Evolutionary conservation across 176 grass and related monocot genomes (phyloP).

Genomic region (Zea luxurians): DNA sequence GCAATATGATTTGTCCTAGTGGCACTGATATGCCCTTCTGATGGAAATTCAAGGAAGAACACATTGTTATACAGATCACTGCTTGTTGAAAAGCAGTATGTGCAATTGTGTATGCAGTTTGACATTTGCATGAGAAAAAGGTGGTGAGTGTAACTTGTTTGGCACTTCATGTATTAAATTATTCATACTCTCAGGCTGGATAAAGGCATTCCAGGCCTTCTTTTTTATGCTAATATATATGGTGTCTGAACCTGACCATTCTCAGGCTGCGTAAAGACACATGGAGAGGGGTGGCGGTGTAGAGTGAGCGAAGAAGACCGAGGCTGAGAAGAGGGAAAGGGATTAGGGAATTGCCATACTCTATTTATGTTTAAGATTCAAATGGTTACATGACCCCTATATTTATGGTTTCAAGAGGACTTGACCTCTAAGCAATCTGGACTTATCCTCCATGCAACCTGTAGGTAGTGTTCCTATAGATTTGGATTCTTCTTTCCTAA

Average conservation of each 20-base stretch:
- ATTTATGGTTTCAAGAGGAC: no score
- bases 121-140: conserved; percentile 34
- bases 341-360: no score
- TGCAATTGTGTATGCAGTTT: conserved; percentile 7
- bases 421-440: no score
- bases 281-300: no score
- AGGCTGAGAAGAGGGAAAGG: no score
- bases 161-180: background rate
- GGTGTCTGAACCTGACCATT: background rate
- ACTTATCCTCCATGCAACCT: no score
- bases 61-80: background rate
- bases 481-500: no score
- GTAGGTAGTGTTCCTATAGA: no score
- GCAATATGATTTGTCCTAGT: conserved; percentile 4
- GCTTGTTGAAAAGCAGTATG: conserved; percentile 3
- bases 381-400: no score
- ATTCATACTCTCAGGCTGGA: background rate
- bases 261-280: background rate
- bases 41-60: conserved; percentile 1
- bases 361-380: no score
- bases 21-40: conserved; percentile 6
- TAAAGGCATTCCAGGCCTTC: background rate
- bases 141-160: conserved; percentile 14
- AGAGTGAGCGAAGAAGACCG: no score
- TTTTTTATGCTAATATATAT: conserved; percentile 4